Conservation (phyloP, 2,329 filamentous ascomycete species). For the Pyrenophora graminea region DNA sequence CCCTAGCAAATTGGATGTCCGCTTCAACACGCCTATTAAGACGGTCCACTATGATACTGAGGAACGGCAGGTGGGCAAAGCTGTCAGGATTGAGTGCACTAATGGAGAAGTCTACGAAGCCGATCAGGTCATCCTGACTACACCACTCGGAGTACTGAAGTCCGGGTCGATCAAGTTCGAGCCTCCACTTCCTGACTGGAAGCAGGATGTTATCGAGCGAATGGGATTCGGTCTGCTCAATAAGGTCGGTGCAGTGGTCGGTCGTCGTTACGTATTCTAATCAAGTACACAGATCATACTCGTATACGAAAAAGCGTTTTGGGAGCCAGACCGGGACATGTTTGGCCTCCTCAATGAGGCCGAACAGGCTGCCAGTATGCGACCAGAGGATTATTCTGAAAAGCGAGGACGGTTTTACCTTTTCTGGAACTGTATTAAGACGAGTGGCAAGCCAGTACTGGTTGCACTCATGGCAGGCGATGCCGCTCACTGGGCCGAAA, state of each 20-base stretch:
- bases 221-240: slow-evolving; percentile 94
- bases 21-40: slow-evolving; percentile 72
- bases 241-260: slow-evolving; percentile 61
- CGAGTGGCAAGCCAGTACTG: slow-evolving; percentile 80
- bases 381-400: slow-evolving; percentile 76
- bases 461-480: slow-evolving; percentile 96
- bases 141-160: slow-evolving; percentile 90
- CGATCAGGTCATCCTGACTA: slow-evolving; percentile 89
- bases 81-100: slow-evolving; percentile 63
- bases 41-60: slow-evolving; percentile 65
- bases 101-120: slow-evolving; percentile 77
- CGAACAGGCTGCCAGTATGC: slow-evolving; percentile 68
- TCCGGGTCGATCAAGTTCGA: slow-evolving; percentile 80
- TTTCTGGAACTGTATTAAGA: slow-evolving; percentile 95
- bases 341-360: slow-evolving; percentile 87
- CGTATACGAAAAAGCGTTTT: slow-evolving; percentile 87
- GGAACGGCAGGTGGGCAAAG: slow-evolving; percentile 23
- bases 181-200: slow-evolving; percentile 88
- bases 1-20: slow-evolving; percentile 76
- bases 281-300: slow-evolving; percentile 65
- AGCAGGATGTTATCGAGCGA: slow-evolving; percentile 75
- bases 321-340: slow-evolving; percentile 88
- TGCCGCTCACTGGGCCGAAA: slow-evolving; percentile 86
- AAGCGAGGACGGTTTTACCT: slow-evolving; percentile 92
- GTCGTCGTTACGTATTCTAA: slow-evolving; percentile 10